These are phyloP conservation scores for Candolleomyces aberdarensis DNA, from an alignment of 768 basidiomycete genomes.

Conservation along the genomic window DNA sequence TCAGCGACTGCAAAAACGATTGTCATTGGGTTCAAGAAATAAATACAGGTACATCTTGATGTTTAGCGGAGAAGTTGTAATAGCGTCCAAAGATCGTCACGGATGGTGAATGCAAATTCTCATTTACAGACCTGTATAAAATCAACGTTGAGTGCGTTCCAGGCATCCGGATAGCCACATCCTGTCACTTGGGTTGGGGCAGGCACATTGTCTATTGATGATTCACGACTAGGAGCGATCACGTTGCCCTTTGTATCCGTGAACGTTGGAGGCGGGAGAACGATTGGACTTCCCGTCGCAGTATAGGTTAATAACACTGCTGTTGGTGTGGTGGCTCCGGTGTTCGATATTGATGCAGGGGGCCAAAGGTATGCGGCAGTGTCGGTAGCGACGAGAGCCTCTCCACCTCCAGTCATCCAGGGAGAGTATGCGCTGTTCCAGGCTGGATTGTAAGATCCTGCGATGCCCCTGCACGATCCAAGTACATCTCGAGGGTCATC, in stretches of 20 bases:
- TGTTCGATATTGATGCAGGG: constrained; percentile 46
- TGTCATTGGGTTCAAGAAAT: no score
- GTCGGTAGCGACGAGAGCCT: constrained; percentile 22
- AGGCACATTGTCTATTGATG: constrained; percentile 40
- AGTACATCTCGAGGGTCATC: constrained; percentile 55
- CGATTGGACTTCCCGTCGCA: constrained; percentile 57
- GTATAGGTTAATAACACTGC: constrained; percentile 59
- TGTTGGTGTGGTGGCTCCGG: constrained; percentile 29
- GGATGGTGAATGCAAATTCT: no score
- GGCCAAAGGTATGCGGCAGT: constrained; percentile 53
- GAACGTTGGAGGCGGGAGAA: constrained; percentile 44
- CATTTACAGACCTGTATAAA: no score
- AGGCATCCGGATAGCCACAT: constrained; percentile 53
- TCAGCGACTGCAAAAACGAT: no score
- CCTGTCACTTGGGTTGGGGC: constrained; percentile 49
- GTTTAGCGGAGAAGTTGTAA: no score
- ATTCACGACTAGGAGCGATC: constrained; percentile 47
- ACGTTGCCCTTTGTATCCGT: constrained; percentile 34
- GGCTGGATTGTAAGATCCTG: constrained; percentile 25
- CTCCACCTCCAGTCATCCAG: constrained; percentile 58
- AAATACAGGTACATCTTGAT: no score
- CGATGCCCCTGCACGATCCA: constrained; percentile 58
- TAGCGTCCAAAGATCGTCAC: no score
- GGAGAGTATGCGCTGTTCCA: constrained; percentile 40
- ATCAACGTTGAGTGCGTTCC: constrained; percentile 18